phyloP scores from a whole-genome alignment of 2,329 filamentous ascomycete genomes.

The Fusarium kyushuense region DNA sequence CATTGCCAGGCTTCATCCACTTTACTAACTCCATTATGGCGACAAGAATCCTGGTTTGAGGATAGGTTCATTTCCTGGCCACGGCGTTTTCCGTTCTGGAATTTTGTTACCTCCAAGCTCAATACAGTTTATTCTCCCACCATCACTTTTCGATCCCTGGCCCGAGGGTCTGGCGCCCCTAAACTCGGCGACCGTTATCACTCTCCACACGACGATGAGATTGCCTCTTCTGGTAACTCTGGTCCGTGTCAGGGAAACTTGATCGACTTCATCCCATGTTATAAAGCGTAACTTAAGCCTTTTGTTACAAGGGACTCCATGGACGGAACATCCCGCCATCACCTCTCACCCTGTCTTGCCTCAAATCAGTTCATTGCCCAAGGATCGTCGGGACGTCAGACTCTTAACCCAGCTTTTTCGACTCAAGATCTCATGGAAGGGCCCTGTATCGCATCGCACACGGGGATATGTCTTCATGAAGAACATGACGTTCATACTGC shows the following conservation, averaged over 20 bases:
- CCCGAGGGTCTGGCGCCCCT: constrained; percentile 38
- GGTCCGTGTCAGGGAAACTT: constrained; percentile 43
- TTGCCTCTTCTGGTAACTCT: constrained; percentile 46
- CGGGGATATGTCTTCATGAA: constrained; percentile 19
- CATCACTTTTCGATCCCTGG: constrained; percentile 34
- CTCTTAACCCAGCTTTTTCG: constrained; percentile 39
- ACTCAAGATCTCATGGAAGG: constrained; percentile 33
- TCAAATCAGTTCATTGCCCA: constrained; percentile 41
- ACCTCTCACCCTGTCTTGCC: constrained; percentile 8
- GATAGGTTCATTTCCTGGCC: constrained; percentile 29
- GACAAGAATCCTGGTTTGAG: constrained; percentile 30
- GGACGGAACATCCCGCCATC: constrained; percentile 39
- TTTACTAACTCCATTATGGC: constrained; percentile 28
- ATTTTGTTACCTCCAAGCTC: constrained; percentile 17
- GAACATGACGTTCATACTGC: constrained; percentile 22
- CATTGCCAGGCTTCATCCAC: constrained; percentile 31
- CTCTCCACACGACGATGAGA: constrained; percentile 46
- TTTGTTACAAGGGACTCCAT: constrained; percentile 30
- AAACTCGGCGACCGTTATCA: constrained; percentile 35
- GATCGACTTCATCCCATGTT: constrained; percentile 45
- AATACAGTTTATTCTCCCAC: constrained; percentile 11
- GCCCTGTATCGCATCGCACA: constrained; percentile 5
- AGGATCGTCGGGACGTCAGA: constrained; percentile 44
- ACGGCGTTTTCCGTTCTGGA: constrained; percentile 33
- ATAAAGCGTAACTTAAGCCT: constrained; percentile 39